A percentile compares a stretch with the other conserved stretches of the same genome.
Conservation (phyloP, 306 rosid species). For the Vigna hirtella region DNA sequence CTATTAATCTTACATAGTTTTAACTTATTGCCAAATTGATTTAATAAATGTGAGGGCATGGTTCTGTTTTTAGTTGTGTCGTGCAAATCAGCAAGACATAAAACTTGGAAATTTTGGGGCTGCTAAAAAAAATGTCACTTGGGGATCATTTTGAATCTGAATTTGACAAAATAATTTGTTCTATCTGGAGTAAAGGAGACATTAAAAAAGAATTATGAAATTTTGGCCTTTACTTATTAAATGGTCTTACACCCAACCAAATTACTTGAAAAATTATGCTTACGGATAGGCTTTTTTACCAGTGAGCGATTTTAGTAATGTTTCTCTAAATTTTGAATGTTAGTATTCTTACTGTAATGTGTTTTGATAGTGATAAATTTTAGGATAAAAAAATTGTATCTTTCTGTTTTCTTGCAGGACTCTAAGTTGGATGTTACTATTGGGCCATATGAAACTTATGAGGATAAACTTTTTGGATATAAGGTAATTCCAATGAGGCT, state of each 20-base stretch:
- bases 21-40: background rate
- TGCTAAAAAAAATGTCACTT: too few species aligned
- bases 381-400: conserved; percentile 32
- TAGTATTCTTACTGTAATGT: background rate
- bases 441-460: conserved; percentile 97
- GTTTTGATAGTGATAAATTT: conserved; percentile 34
- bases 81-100: background rate
- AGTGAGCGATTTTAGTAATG: background rate
- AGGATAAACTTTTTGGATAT: conserved; percentile 89
- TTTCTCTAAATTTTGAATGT: conserved; percentile 1
- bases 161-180: background rate
- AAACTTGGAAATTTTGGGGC: background rate
- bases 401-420: conserved; percentile 61
- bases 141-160: background rate
- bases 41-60: background rate
- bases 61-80: background rate
- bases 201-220: background rate
- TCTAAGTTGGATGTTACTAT: conserved; percentile 90
- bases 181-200: background rate
- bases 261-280: background rate
- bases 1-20: background rate
- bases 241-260: background rate
- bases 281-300: background rate
- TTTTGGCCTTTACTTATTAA: too few species aligned
- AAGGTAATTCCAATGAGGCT: conserved; percentile 63